Conservation (phyloP, 2,329 filamentous ascomycete species). For the Penicillium sp. region DNA sequence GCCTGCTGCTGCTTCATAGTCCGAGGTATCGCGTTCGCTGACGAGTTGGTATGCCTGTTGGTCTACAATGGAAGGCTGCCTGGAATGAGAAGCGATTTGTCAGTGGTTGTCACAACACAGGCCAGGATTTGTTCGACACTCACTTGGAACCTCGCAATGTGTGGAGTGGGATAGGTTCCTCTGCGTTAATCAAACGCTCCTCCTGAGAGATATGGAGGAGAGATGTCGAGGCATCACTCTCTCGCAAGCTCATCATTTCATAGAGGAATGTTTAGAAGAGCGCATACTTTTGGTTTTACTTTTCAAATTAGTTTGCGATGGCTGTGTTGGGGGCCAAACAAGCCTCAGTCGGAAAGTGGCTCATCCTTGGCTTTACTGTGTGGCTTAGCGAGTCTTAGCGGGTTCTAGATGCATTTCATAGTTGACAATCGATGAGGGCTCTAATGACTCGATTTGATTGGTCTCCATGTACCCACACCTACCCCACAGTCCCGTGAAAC, state of each 20-base stretch:
- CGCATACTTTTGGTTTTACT: background rate
- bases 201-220: background rate
- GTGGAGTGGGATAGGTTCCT: background rate
- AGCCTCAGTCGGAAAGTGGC: background rate
- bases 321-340: background rate
- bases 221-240: background rate
- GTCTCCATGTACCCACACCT: no score
- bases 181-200: background rate
- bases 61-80: background rate
- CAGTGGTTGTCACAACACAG: background rate
- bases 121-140: background rate
- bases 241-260: background rate
- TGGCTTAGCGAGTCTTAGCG: no score
- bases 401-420: no score
- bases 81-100: background rate
- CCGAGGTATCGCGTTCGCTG: background rate
- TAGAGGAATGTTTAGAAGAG: background rate
- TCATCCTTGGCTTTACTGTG: no score
- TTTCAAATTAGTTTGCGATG: background rate
- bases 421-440: no score
- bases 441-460: no score
- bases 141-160: background rate
- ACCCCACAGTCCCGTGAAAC: no score
- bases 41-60: background rate
- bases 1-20: background rate